Evolutionary conservation across 1,284 basidiomycete species (phyloP), one percentile per base, ranked within the genome.

Genomic region (Salmacisia buchloeana): DNA sequence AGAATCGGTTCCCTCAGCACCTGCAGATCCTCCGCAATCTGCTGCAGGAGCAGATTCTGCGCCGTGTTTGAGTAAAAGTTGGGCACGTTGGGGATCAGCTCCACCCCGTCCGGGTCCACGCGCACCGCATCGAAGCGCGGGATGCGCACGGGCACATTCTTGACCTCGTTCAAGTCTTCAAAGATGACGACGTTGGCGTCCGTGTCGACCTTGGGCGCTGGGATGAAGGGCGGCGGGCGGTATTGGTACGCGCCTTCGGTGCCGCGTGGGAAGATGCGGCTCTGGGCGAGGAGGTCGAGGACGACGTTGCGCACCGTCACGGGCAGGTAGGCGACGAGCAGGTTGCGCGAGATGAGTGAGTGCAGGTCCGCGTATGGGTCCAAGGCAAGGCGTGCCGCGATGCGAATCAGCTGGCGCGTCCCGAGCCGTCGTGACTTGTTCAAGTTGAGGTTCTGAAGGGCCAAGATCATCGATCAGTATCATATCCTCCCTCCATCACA

Each of bases 251-350:
- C 74, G 12, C 76, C 76, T 43, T 76, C 75, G 2, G 63, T 63
- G 10, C 78, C 76, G 13, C 71, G 72, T 27, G 69, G 69, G 43
- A 57, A 65, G 60, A 81, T 71, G 5, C 71, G 69, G 21, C 63
- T 63, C 46, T 80, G 73, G 13, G 59, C 60, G 10, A 81, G 64
- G 41, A 79, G 57, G 45, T 68, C 70, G 9, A 65, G 45, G 29
- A 81, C 65, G 29, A 76, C 64, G 34, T 73, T 74, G 6, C 75
- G 69, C 38, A 75, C 75, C 4, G 80, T 81, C 41, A 71, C 66
- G 1, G 80, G 80, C 33, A 81, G 56, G 63, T 81, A 81, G 60
- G 79, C 78, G 41, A 75, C 71, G 21, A 81, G 71, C 45, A 81
- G 64, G 15, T 71, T 73, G 2, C 80, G 64, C 56, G 77, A 75